Conservation (phyloP, 352 stramenopile species). For the Globisporangium acanthophoron region DNA sequence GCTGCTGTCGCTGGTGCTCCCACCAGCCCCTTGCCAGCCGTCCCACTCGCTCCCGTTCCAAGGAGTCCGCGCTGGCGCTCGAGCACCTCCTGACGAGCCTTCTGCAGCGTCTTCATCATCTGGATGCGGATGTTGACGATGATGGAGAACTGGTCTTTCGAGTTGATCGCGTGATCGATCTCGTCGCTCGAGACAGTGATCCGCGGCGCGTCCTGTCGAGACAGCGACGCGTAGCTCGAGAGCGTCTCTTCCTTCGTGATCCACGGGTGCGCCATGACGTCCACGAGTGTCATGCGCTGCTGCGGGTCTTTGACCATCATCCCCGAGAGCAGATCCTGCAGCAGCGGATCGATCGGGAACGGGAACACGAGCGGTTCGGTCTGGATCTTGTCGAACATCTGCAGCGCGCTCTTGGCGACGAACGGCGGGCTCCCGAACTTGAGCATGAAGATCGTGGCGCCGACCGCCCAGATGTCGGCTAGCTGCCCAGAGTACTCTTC, state of each 20-base stretch:
- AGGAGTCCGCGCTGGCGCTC: slow-evolving; percentile 11
- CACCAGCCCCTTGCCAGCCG: slow-evolving; percentile 3
- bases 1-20: background rate
- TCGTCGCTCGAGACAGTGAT: slow-evolving; percentile 78
- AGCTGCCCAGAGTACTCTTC: slow-evolving; percentile 83
- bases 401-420: slow-evolving; percentile 81
- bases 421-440: slow-evolving; percentile 88
- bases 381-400: slow-evolving; percentile 88
- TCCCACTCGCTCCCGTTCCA: background rate
- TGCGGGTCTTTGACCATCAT: slow-evolving; percentile 65
- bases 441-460: slow-evolving; percentile 86
- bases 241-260: slow-evolving; percentile 62
- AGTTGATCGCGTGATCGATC: slow-evolving; percentile 58
- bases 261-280: slow-evolving; percentile 77
- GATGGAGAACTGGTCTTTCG: slow-evolving; percentile 47
- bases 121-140: slow-evolving; percentile 68
- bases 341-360: slow-evolving; percentile 34
- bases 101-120: slow-evolving; percentile 59
- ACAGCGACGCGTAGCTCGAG: slow-evolving; percentile 9
- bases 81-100: slow-evolving; percentile 30
- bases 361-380: slow-evolving; percentile 68
- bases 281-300: slow-evolving; percentile 49
- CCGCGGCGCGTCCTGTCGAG: slow-evolving; percentile 21
- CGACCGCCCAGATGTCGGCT: slow-evolving; percentile 90
- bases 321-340: slow-evolving; percentile 50